These are phyloP conservation scores for Populus euphratica DNA, from an alignment of 345 rosid species.

Conservation along the genomic window DNA sequence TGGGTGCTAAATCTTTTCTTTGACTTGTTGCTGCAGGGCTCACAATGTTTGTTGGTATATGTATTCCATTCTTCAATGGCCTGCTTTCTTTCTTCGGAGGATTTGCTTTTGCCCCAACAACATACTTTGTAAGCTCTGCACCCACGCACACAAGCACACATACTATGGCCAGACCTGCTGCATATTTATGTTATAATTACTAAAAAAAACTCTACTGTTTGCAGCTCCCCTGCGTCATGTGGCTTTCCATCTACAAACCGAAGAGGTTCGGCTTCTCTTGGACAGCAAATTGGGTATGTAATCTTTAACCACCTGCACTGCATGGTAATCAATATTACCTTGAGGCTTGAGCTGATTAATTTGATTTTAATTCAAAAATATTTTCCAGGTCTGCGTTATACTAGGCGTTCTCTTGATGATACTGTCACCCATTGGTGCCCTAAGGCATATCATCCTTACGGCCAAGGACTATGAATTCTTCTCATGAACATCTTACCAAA, in stretches of 20 bases:
- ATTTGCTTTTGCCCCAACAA: conserved; percentile 77
- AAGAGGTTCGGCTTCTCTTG: conserved; percentile 57
- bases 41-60: conserved; percentile 59
- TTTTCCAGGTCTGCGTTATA: conserved; percentile 57
- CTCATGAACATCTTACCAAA: conserved; percentile 28
- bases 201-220: neutral
- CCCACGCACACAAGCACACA: neutral
- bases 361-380: neutral
- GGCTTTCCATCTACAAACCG: conserved; percentile 70
- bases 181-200: neutral
- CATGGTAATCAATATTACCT: neutral
- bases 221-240: conserved; percentile 77
- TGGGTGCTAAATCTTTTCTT: neutral
- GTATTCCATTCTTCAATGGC: conserved; percentile 76
- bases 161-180: neutral
- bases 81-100: conserved; percentile 87
- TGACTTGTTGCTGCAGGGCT: conserved; percentile 40
- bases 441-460: conserved; percentile 50
- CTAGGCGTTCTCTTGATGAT: conserved; percentile 48
- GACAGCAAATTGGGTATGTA: conserved; percentile 64
- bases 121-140: conserved; percentile 52
- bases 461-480: conserved; percentile 53
- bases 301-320: neutral
- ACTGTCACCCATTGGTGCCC: conserved; percentile 66
- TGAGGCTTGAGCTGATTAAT: neutral